Evolutionary conservation across 306 rosid species (phyloP), one percentile per base, ranked within the genome.

Genomic region (Quercus ilex): DNA sequence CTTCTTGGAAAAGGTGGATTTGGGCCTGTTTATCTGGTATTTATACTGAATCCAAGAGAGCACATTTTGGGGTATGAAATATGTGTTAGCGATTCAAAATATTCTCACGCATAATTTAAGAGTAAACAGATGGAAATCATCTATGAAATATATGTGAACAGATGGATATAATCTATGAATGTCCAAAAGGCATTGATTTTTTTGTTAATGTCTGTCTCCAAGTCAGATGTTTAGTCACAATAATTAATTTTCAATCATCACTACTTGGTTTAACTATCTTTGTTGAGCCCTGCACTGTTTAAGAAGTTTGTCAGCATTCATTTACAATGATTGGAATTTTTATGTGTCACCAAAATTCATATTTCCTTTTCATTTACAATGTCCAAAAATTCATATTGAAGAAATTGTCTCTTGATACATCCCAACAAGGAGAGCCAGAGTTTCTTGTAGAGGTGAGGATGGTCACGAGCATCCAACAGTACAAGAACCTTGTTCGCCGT

Each of bases 1-100:
- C 88, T 92, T 77, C 97, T 94, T 49, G 98, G 98, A 81, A 89
- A 84, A 81, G 98, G 98, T 81, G 98, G 98, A 86, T 94, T 94
- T 81, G 98, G 98, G 19, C 97, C 97, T 72, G 97, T 94, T 72
- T 92, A 89, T 85, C 88, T 79, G 98, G 98, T 94, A 88, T 80
- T 75, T 74, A 56, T 79, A 63, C 86, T 79, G 76, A 79, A 77
- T 72, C 69, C 41, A 18, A 74, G 38, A 35, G 14, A 60, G 46
- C 15, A 65, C 13, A 21, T 20, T 30, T 46, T 2, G 15, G 28
- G 77, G 51, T 26, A 65, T 33, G 30, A 63, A 26, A 23, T 43
- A 63, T 63, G 70, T 31, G 17, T 46, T 17, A 23, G n/a, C 31
- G 10, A 31, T 31, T 17, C 46, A 17, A 23, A 62, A 62, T 26